Conservation (phyloP, 1,284 basidiomycete genomes). For the Apiotrichum montevideense region DNA sequence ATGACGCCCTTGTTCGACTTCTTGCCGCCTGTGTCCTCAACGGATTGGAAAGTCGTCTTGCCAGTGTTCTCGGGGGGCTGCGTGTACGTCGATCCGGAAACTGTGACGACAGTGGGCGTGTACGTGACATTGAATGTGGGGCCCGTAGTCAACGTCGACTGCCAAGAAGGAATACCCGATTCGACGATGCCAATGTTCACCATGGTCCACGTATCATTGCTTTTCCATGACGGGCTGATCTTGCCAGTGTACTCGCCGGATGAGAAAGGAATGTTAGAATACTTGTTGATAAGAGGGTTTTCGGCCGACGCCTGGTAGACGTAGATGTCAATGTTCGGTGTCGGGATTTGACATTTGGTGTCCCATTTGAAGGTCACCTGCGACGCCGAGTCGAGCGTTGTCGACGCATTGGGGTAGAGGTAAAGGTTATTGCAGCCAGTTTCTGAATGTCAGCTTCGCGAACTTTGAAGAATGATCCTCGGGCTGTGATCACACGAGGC, state of each 20-base stretch:
- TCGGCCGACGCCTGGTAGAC: conserved; percentile 56
- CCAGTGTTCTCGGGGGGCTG: conserved; percentile 45
- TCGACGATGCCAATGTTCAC: conserved; percentile 66
- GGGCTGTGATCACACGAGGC: background rate
- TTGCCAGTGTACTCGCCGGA: conserved; percentile 54
- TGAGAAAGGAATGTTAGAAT: conserved; percentile 56
- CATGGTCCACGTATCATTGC: conserved; percentile 53
- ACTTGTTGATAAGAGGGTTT: conserved; percentile 57
- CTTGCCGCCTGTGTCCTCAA: conserved; percentile 41
- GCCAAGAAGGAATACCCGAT: conserved; percentile 53
- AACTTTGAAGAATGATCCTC: background rate
- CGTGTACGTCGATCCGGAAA: conserved; percentile 28
- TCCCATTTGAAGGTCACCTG: conserved; percentile 68
- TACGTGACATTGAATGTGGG: conserved; percentile 59
- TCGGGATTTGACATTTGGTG: conserved; percentile 49
- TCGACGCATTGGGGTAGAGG: conserved; percentile 55
- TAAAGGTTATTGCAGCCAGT: conserved; percentile 53
- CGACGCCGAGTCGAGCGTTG: conserved; percentile 54
- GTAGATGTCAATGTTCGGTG: conserved; percentile 63
- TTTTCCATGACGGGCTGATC: conserved; percentile 72
- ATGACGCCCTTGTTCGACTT: conserved; percentile 58
- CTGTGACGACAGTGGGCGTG: conserved; percentile 38
- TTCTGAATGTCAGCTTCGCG: background rate
- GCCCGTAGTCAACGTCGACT: conserved; percentile 56
- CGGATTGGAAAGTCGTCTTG: conserved; percentile 43